Evolutionary conservation across 352 stramenopile species (phyloP), one percentile per base, ranked within the genome.

Genomic region (Globisporangium heterothallicum): DNA sequence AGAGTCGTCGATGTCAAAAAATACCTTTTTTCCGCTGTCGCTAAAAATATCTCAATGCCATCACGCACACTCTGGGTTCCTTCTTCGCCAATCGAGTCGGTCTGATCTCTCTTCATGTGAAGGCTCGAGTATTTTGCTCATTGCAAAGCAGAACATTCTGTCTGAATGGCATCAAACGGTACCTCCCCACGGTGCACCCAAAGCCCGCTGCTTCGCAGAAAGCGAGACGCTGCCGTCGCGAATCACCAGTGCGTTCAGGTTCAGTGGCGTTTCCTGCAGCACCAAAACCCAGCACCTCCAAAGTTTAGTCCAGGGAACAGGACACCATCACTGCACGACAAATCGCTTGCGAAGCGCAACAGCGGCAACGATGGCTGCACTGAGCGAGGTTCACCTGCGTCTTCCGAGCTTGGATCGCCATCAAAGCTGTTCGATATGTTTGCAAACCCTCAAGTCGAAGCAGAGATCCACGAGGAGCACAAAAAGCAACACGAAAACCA

Each of bases 251-350:
- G 59, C 13, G 49, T 78, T 16, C 63, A 78, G 48, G 71, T 84
- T 24, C 72, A 84, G 35, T 86, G 75, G 75, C 66, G 53, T 24
- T 86, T 86, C 38, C 49, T 86, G 3, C 55, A 70, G 29, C 64
- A 72, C 45, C 64, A 70, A 21, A 74, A 74, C 12, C 64, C 64
- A 1, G 43, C 34, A 5, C 51, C 58, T 19, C 46, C 61, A 34
- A 46, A 26, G 29, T 62, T 62, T 22, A n/a, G 7, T 13, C 22
- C 18, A 25, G 36, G 7, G 19, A 22, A 12, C 4, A 44, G 18
- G 6, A 3, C 24, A 40, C 4, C 32, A 13, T n/a, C 32, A 21
- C 21, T 24, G 47, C 22, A 26, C 10, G 35, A 27, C 25, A 45
- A 40, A 26, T 8, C 30, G 16, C 30, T 3, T 36, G 6, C 14